Evolutionary conservation across 306 rosid species (phyloP).

Genomic region (Vachellia collinsii): DNA sequence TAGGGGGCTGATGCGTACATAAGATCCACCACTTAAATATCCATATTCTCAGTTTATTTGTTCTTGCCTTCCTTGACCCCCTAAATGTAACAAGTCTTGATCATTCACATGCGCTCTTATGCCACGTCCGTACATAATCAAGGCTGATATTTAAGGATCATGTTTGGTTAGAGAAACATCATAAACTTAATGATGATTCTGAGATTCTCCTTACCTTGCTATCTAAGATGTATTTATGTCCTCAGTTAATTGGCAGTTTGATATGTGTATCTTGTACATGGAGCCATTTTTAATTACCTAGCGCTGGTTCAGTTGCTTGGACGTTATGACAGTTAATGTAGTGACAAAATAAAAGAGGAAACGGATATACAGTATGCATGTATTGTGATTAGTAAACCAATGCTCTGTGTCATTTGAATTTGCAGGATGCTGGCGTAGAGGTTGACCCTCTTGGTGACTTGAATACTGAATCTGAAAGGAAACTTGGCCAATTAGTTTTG

Average conservation of each 20-base stretch:
- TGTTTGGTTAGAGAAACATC: neutral
- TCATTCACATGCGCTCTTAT: neutral
- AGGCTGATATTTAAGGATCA: neutral
- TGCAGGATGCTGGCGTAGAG: slow-evolving; percentile 83
- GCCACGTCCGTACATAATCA: neutral
- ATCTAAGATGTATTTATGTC: neutral
- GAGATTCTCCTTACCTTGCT: neutral
- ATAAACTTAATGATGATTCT: neutral
- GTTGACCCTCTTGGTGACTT: slow-evolving; percentile 91
- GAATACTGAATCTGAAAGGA: slow-evolving; percentile 88
- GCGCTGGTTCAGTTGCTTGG: neutral
- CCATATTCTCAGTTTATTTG: neutral
- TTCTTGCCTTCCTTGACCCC: neutral
- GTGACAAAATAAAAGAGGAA: neutral
- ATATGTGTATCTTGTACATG: neutral
- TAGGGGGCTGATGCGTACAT: neutral
- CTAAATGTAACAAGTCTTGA: neutral
- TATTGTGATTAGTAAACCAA: slow-evolving; percentile 19
- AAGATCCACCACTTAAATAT: neutral
- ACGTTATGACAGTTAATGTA: neutral
- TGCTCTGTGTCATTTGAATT: slow-evolving; percentile 18
- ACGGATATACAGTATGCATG: slow-evolving; percentile 1
- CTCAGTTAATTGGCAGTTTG: neutral
- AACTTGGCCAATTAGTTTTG: slow-evolving; percentile 76
- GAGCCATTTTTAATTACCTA: neutral